Conservation (phyloP, 345 rosid species). For the Dimocarpus longan region DNA sequence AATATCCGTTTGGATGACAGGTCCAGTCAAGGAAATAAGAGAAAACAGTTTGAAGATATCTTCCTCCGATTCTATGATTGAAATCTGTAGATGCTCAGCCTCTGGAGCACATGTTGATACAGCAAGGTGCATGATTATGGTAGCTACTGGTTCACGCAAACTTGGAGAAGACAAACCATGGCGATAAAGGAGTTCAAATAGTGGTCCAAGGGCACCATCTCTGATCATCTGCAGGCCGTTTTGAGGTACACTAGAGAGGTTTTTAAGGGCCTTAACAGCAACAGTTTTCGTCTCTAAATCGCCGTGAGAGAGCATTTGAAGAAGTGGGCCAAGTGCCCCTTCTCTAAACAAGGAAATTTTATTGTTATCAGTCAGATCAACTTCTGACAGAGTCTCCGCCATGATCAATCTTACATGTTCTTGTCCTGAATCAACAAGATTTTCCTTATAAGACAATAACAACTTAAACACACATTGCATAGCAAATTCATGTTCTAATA, state of each 20-base stretch:
- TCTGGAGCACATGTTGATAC: conserved; percentile 20
- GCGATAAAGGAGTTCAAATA: conserved; percentile 34
- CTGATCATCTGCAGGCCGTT: conserved; percentile 33
- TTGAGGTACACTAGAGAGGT: conserved; percentile 30
- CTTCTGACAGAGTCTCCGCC: conserved; percentile 30
- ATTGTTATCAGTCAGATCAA: conserved; percentile 31
- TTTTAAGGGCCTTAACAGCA: conserved; percentile 29
- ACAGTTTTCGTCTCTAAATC: conserved; percentile 25
- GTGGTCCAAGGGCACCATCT: conserved; percentile 29
- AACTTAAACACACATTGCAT: neutral
- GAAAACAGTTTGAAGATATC: conserved; percentile 31
- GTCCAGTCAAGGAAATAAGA: conserved; percentile 33
- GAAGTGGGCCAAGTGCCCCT: conserved; percentile 30
- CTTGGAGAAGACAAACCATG: conserved; percentile 31
- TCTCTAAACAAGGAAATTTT: conserved; percentile 30
- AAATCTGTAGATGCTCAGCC: conserved; percentile 22
- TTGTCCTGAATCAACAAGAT: conserved; percentile 21
- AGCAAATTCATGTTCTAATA: too few species aligned
- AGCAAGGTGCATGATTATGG: conserved; percentile 33
- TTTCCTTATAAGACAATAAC: neutral
- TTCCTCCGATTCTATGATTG: conserved; percentile 31
- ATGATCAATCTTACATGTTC: conserved; percentile 23
- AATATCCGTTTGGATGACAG: conserved; percentile 30
- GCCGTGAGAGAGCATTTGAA: conserved; percentile 26
- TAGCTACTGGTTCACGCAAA: conserved; percentile 32